Evolutionary conservation across 768 basidiomycete genomes (phyloP).

Genomic region (Dioszegia crocea): DNA sequence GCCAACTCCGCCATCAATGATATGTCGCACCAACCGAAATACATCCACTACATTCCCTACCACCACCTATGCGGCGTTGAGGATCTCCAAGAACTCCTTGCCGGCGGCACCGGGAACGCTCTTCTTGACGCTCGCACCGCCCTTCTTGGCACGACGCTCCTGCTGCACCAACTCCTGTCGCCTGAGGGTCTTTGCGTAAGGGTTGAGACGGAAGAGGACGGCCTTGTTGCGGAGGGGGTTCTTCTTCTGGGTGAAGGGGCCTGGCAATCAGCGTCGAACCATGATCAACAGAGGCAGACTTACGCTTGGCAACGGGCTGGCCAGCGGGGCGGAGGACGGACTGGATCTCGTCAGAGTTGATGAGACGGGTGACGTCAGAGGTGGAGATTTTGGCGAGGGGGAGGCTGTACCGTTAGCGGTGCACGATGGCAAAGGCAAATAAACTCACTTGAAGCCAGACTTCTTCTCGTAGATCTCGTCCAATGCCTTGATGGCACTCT

Average conservation of each 20-base stretch:
- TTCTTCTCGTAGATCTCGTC: conserved; percentile 91
- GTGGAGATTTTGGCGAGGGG: conserved; percentile 95
- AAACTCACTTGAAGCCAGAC: conserved; percentile 45
- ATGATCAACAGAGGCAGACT: conserved; percentile 10
- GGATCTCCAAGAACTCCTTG: conserved; percentile 74
- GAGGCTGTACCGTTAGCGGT: conserved; percentile 58
- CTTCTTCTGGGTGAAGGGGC: conserved; percentile 97
- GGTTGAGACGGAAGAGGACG: conserved; percentile 94
- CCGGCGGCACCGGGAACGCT: conserved; percentile 63
- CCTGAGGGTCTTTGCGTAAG: conserved; percentile 91
- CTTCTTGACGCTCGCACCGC: conserved; percentile 53
- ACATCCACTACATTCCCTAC: conserved; percentile 1
- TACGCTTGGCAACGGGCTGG: conserved; percentile 74
- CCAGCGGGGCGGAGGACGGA: conserved; percentile 88
- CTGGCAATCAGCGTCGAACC: conserved; percentile 8
- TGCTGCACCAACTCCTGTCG: conserved; percentile 65
- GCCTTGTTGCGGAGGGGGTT: conserved; percentile 93
- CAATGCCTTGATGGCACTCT: conserved; percentile 83
- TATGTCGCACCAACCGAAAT: too few relatives aligned
- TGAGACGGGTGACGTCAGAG: conserved; percentile 93
- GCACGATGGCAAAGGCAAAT: not conserved
- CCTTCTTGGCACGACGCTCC: conserved; percentile 43
- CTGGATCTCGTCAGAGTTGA: conserved; percentile 98
- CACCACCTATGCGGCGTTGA: conserved; percentile 71
- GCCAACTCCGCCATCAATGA: too few relatives aligned